Percentiles rank a stretch among this genome's conserved stretches.
Evolutionary conservation across 495 filamentous ascomycete genomes (phyloP).

Genomic region (Penicillium cinerascens): DNA sequence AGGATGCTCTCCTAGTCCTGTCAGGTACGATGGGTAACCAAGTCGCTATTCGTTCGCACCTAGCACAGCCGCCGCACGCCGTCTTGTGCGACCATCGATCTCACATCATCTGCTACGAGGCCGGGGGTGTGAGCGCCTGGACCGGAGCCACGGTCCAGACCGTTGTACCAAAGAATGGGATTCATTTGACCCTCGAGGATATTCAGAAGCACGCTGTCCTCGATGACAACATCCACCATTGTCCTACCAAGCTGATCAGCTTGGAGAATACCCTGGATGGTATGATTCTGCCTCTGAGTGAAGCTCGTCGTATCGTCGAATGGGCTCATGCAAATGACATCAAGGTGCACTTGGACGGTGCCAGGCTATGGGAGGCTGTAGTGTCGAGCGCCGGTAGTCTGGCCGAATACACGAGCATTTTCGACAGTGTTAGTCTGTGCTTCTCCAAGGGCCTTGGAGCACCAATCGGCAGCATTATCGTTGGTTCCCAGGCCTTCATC

Average conservation of each 20-base stretch:
- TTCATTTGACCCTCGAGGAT: constrained; percentile 74
- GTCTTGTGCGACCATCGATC: constrained; percentile 47
- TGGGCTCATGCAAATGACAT: constrained; percentile 68
- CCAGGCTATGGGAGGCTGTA: constrained; percentile 76
- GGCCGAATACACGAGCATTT: constrained; percentile 62
- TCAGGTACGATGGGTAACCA: constrained; percentile 84
- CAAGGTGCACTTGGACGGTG: constrained; percentile 80
- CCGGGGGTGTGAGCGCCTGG: constrained; percentile 46
- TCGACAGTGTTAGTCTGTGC: constrained; percentile 80
- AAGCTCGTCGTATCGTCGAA: constrained; percentile 60
- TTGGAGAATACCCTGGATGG: constrained; percentile 85
- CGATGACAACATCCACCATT: constrained; percentile 41
- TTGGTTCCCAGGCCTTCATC: constrained; percentile 63
- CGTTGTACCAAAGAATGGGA: constrained; percentile 54
- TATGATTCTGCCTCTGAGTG: constrained; percentile 69
- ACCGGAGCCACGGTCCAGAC: constrained; percentile 42
- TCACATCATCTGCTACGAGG: constrained; percentile 49
- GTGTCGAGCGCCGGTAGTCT: constrained; percentile 58
- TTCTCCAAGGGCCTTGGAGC: constrained; percentile 90
- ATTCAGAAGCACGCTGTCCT: constrained; percentile 51
- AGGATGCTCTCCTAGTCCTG: constrained; percentile 68
- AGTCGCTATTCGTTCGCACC: constrained; percentile 45
- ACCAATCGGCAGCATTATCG: constrained; percentile 77
- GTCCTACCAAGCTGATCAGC: constrained; percentile 75
- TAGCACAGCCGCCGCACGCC: constrained; percentile 48